These are phyloP conservation scores for Penicillium sp. DNA, from an alignment of 2,329 filamentous ascomycete species.

Conservation along the genomic window DNA sequence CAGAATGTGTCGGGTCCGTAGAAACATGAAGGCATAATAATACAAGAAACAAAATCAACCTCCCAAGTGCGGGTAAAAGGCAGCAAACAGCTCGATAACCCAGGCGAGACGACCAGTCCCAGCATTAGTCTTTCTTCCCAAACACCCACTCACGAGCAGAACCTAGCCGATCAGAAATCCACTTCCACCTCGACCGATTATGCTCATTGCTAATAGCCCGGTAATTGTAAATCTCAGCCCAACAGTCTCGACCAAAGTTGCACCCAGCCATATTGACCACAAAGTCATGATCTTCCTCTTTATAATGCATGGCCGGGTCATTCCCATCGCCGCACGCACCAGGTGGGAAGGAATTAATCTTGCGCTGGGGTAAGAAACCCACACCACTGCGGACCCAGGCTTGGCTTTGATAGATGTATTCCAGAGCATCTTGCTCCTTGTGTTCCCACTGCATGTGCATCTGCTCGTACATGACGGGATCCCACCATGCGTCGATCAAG, in stretches of 20 bases:
- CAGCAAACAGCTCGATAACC: background rate
- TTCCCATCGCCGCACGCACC: conserved; percentile 73
- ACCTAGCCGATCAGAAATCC: conserved; percentile 46
- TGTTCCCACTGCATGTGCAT: conserved; percentile 99
- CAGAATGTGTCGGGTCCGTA: conserved; percentile 13
- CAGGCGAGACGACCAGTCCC: background rate
- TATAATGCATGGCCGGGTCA: conserved; percentile 82
- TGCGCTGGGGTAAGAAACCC: conserved; percentile 87
- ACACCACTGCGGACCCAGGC: conserved; percentile 91
- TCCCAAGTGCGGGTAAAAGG: background rate
- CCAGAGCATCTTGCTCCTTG: conserved; percentile 95
- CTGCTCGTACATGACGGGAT: conserved; percentile 95
- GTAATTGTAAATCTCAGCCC: conserved; percentile 97
- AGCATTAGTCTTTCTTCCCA: conserved; percentile 13
- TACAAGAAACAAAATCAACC: background rate
- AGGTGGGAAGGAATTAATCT: conserved; percentile 91
- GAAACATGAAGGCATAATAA: conserved; percentile 11
- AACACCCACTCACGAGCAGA: conserved; percentile 32
- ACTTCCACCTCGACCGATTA: conserved; percentile 83
- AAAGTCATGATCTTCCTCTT: conserved; percentile 84
- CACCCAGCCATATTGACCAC: conserved; percentile 98
- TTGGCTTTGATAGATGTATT: conserved; percentile 88
- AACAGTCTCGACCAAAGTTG: conserved; percentile 95
- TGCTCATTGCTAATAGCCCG: conserved; percentile 88
- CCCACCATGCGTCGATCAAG: conserved; percentile 96